Percentiles rank a stretch among this genome's conserved stretches.
Conservation (phyloP, 495 filamentous ascomycete species). For the Thermothielavioides terrestris region DNA sequence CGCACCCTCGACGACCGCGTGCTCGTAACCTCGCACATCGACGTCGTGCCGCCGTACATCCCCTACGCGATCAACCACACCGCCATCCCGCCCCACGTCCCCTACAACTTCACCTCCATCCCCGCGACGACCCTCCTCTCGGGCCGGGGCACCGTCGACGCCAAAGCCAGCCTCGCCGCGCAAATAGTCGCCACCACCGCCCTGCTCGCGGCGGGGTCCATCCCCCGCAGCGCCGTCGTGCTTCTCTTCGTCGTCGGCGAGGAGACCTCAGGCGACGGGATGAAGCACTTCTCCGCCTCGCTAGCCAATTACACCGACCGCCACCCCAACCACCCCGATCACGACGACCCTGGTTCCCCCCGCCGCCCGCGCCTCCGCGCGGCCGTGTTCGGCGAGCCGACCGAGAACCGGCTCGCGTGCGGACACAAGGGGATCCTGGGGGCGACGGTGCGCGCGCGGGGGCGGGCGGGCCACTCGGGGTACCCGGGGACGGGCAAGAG, state of each 20-base stretch:
- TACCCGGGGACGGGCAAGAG: conserved; percentile 80
- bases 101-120: conserved; percentile 27
- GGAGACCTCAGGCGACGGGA: conserved; percentile 75
- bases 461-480: conserved; percentile 77
- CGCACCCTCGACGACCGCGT: conserved; percentile 40
- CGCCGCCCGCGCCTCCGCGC: conserved; percentile 33
- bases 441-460: conserved; percentile 55
- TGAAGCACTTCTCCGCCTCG: conserved; percentile 55
- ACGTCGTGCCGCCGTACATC: conserved; percentile 65
- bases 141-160: conserved; percentile 82
- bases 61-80: conserved; percentile 44
- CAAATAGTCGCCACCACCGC: conserved; percentile 63
- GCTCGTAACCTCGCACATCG: conserved; percentile 68
- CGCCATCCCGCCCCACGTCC: conserved; percentile 5
- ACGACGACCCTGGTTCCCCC: too few species aligned
- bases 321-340: neutral
- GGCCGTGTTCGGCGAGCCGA: conserved; percentile 88
- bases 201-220: conserved; percentile 28
- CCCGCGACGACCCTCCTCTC: conserved; percentile 24
- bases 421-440: conserved; percentile 80
- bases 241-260: conserved; percentile 89
- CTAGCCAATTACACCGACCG: conserved; percentile 37
- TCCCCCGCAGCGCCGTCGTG: conserved; percentile 45
- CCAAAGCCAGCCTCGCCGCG: conserved; percentile 78
- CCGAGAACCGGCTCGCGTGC: conserved; percentile 72